Conservation (phyloP, 371 early-diverging fungal genomes). For the Mortierella sp. region DNA sequence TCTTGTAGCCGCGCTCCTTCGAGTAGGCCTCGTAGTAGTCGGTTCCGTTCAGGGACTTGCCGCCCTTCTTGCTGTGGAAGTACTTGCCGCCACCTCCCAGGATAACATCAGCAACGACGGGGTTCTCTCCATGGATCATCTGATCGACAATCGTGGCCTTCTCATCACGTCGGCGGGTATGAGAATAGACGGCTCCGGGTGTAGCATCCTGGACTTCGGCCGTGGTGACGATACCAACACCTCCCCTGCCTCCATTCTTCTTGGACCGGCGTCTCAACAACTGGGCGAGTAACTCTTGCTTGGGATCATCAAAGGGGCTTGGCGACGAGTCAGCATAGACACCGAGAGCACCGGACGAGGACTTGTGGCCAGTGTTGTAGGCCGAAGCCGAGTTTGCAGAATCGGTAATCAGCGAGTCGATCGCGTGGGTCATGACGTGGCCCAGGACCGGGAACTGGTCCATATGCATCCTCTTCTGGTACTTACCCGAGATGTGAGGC, state of each 20-base stretch:
- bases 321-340: slow-evolving; percentile 74
- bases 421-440: slow-evolving; percentile 76
- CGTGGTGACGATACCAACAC: slow-evolving; percentile 81
- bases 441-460: slow-evolving; percentile 77
- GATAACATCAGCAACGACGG: slow-evolving; percentile 77
- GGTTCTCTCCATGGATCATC: slow-evolving; percentile 66
- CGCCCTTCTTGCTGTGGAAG: slow-evolving; percentile 63
- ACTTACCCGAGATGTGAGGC: slow-evolving; percentile 69
- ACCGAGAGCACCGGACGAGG: slow-evolving; percentile 70
- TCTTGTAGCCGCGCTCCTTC: slow-evolving; percentile 70
- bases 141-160: slow-evolving; percentile 74
- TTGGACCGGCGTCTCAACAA: slow-evolving; percentile 78
- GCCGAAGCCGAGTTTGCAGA: slow-evolving; percentile 84
- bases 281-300: slow-evolving; percentile 76
- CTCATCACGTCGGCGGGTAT: slow-evolving; percentile 70
- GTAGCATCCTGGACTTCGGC: slow-evolving; percentile 81
- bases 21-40: slow-evolving; percentile 69
- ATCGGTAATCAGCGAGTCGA: slow-evolving; percentile 81
- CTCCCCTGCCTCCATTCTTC: slow-evolving; percentile 63
- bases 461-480: slow-evolving; percentile 68
- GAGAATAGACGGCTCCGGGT: slow-evolving; percentile 76
- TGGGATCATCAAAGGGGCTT: slow-evolving; percentile 71
- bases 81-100: slow-evolving; percentile 77
- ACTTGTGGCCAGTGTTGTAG: slow-evolving; percentile 79
- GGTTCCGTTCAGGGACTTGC: slow-evolving; percentile 64